Evolutionary conservation across 352 stramenopile species (phyloP).

Genomic region (Phytophthora hibernalis): DNA sequence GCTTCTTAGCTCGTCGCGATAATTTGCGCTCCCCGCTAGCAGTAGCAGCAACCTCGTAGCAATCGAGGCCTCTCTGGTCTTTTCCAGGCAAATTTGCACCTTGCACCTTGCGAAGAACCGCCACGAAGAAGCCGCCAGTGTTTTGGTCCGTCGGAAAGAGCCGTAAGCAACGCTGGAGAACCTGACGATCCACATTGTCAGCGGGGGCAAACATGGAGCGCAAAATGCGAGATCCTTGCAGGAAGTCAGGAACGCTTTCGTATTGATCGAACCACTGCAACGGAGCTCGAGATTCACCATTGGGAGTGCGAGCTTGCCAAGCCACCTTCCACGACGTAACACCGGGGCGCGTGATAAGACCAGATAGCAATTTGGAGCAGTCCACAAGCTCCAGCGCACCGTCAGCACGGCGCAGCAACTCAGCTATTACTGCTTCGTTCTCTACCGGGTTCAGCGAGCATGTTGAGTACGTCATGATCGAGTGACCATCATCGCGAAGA

Average conservation of each 20-base stretch:
- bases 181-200: slow-evolving; percentile 57
- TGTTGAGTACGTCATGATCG: slow-evolving; percentile 95
- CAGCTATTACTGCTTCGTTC: slow-evolving; percentile 95
- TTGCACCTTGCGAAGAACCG: slow-evolving; percentile 89
- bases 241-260: slow-evolving; percentile 54
- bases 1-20: slow-evolving; percentile 22
- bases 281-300: slow-evolving; percentile 22
- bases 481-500: slow-evolving; percentile 69
- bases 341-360: slow-evolving; percentile 54
- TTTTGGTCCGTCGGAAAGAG: slow-evolving; percentile 98
- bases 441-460: slow-evolving; percentile 99
- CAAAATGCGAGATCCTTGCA: slow-evolving; percentile 68
- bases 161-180: slow-evolving; percentile 62
- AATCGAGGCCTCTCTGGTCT: slow-evolving; percentile 47
- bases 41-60: slow-evolving; percentile 55
- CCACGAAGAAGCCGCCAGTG: slow-evolving; percentile 98
- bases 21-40: slow-evolving; percentile 24
- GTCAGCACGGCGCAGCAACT: slow-evolving; percentile 91
- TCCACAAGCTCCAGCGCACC: slow-evolving; percentile 92
- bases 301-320: slow-evolving; percentile 64
- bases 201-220: slow-evolving; percentile 89
- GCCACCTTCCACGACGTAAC: slow-evolving; percentile 68
- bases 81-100: slow-evolving; percentile 37
- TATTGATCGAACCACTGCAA: slow-evolving; percentile 69
- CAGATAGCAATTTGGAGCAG: slow-evolving; percentile 54